These are phyloP conservation scores for Solioccasus polychromus DNA, from an alignment of 768 basidiomycete genomes.

Conservation along the genomic window DNA sequence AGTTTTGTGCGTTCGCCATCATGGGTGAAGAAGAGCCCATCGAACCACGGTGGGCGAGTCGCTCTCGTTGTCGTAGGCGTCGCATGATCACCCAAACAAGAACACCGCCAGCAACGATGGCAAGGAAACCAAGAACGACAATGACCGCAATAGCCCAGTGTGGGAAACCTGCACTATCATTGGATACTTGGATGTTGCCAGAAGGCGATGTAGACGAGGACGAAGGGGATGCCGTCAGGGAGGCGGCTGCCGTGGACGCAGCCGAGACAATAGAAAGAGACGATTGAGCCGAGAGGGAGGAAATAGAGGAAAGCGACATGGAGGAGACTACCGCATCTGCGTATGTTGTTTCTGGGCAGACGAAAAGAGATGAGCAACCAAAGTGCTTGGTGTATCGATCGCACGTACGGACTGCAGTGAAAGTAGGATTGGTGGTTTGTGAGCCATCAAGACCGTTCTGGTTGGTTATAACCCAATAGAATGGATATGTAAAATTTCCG, in stretches of 20 bases:
- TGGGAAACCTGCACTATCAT: slow-evolving; percentile 52
- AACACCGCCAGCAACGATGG: slow-evolving; percentile 66
- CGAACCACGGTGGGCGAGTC: slow-evolving; percentile 60
- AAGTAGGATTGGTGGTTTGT: slow-evolving; percentile 65
- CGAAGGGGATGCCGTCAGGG: slow-evolving; percentile 32
- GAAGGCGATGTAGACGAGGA: slow-evolving; percentile 21
- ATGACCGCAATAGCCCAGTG: slow-evolving; percentile 93
- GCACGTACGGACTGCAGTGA: slow-evolving; percentile 76
- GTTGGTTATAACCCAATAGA: slow-evolving; percentile 75
- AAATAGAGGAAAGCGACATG: slow-evolving; percentile 39
- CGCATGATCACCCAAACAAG: slow-evolving; percentile 74
- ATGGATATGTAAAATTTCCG: slow-evolving; percentile 59
- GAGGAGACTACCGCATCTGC: slow-evolving; percentile 65
- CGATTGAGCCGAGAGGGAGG: slow-evolving; percentile 34
- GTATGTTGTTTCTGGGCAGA: slow-evolving; percentile 63
- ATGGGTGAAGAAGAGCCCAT: slow-evolving; percentile 82
- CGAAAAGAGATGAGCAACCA: slow-evolving; percentile 8
- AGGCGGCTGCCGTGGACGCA: slow-evolving; percentile 19
- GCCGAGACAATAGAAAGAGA: slow-evolving; percentile 28
- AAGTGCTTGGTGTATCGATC: neutral
- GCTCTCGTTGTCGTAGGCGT: slow-evolving; percentile 53
- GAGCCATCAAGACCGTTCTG: slow-evolving; percentile 55
- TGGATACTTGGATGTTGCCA: slow-evolving; percentile 46
- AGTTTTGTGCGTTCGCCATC: slow-evolving; percentile 61
- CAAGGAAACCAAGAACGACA: slow-evolving; percentile 80